Evolutionary conservation across 2,329 filamentous ascomycete species (phyloP).

Genomic region (Magnaporthiopsis incrustans): DNA sequence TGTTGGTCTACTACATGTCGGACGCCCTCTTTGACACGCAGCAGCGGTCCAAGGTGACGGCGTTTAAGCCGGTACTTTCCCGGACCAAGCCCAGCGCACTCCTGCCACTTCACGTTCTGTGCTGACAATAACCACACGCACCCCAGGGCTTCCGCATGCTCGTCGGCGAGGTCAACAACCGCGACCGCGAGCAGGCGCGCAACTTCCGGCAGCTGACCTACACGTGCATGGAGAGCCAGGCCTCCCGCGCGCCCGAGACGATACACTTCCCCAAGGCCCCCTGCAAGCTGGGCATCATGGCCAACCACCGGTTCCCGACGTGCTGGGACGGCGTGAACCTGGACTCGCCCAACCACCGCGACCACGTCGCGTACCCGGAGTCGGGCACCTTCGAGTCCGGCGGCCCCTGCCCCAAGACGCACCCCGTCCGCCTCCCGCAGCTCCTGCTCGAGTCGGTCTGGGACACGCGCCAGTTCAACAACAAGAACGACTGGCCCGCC

Average conservation of each 20-base stretch:
- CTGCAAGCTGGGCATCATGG: conserved; percentile 33
- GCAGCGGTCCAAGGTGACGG: conserved; percentile 14
- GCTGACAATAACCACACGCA: too few relatives aligned
- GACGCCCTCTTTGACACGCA: conserved; percentile 30
- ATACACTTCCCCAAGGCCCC: conserved; percentile 28
- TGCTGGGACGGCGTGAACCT: conserved; percentile 47
- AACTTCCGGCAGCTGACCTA: conserved; percentile 31
- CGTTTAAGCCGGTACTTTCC: conserved; percentile 7
- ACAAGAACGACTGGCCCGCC: conserved; percentile 27
- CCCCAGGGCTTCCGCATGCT: conserved; percentile 36
- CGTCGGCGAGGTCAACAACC: conserved; percentile 29
- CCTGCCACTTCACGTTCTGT: background rate
- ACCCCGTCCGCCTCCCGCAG: conserved; percentile 33
- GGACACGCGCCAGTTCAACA: conserved; percentile 25
- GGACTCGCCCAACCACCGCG: conserved; percentile 36
- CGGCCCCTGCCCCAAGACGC: conserved; percentile 30
- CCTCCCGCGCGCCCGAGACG: conserved; percentile 28
- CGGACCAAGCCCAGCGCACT: too few relatives aligned
- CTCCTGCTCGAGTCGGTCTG: conserved; percentile 32
- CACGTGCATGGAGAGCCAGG: conserved; percentile 29
- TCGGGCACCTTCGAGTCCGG: conserved; percentile 33
- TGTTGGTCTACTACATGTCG: conserved; percentile 37
- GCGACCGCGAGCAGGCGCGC: conserved; percentile 23
- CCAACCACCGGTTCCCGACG: conserved; percentile 36
- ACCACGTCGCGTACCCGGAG: conserved; percentile 36